These are phyloP conservation scores for Lactarius deliciosus DNA, from an alignment of 768 basidiomycete species.

Conservation along the genomic window DNA sequence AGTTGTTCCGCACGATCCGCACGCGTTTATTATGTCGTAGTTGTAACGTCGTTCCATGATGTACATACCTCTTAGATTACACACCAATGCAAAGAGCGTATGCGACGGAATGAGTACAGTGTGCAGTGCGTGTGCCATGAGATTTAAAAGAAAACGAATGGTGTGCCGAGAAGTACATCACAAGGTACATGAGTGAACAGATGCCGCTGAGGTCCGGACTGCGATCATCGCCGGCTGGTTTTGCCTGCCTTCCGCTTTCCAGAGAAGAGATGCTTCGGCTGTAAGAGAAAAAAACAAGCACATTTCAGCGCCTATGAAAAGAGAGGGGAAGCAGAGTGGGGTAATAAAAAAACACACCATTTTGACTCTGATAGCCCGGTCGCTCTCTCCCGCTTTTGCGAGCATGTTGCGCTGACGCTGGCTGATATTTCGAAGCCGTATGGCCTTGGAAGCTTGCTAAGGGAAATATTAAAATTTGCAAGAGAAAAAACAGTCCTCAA, in stretches of 20 bases:
- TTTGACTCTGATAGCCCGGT: slow-evolving; percentile 77
- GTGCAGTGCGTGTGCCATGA: neutral
- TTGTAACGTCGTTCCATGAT: slow-evolving; percentile 5
- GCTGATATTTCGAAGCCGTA: slow-evolving; percentile 79
- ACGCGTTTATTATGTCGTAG: neutral
- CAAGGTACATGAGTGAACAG: neutral
- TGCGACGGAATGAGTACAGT: neutral
- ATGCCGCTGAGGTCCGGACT: neutral
- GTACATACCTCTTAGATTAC: slow-evolving; percentile 20
- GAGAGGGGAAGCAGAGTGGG: neutral
- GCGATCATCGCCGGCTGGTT: slow-evolving; percentile 65
- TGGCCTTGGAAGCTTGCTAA: slow-evolving; percentile 78
- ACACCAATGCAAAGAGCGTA: slow-evolving; percentile 2
- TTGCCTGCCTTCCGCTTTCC: slow-evolving; percentile 86
- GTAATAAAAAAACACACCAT: slow-evolving; percentile 55
- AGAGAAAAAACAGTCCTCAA: neutral
- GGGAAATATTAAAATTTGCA: slow-evolving; percentile 1
- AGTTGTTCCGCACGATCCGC: neutral
- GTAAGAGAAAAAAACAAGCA: slow-evolving; percentile 5
- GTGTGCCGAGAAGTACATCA: neutral
- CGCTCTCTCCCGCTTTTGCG: slow-evolving; percentile 89
- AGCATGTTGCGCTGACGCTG: slow-evolving; percentile 85
- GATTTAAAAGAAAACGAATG: too few species aligned
- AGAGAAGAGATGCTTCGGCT: slow-evolving; percentile 87
- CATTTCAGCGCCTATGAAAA: neutral